phyloP scores from a whole-genome alignment of 1,284 basidiomycete species.

The Blastosporella zonata region DNA sequence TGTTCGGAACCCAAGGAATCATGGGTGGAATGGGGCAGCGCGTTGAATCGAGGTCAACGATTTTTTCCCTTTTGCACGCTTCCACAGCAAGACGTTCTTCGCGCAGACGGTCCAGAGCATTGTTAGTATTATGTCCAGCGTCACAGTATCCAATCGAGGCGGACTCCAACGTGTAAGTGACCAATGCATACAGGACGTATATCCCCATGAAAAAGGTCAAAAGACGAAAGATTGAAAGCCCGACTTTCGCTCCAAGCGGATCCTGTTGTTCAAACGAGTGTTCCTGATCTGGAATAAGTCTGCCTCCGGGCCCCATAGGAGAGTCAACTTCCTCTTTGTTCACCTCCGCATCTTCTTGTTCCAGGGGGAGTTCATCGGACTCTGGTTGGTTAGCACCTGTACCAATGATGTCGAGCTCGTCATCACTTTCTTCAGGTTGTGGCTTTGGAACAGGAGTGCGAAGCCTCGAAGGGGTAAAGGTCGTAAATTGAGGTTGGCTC shows the following conservation, averaged over 20 bases:
- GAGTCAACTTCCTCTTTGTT: too few relatives aligned
- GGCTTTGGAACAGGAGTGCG: constrained; percentile 4
- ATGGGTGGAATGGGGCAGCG: constrained; percentile 54
- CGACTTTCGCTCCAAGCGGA: too few relatives aligned
- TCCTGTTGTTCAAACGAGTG: too few relatives aligned
- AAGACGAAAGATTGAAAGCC: not conserved
- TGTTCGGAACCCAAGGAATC: constrained; percentile 57
- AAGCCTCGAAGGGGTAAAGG: constrained; percentile 4
- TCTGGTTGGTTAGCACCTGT: constrained; percentile 18
- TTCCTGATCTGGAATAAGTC: too few relatives aligned
- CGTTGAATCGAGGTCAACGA: constrained; percentile 25
- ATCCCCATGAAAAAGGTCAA: not conserved
- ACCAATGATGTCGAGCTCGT: constrained; percentile 18
- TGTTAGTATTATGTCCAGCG: constrained; percentile 61
- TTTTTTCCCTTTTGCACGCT: constrained; percentile 53
- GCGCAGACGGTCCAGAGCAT: constrained; percentile 48
- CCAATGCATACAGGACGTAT: constrained; percentile 27
- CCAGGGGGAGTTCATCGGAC: too few relatives aligned
- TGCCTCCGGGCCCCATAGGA: too few relatives aligned
- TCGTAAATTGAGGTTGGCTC: constrained; percentile 8
- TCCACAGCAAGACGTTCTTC: constrained; percentile 46
- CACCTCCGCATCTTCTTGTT: too few relatives aligned
- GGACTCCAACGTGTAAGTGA: constrained; percentile 65
- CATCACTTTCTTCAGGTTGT: constrained; percentile 15
- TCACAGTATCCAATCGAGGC: constrained; percentile 83